A percentile compares a stretch with the other conserved stretches of the same genome.
These are phyloP conservation scores for Podaxis sp. DNA, from an alignment of 768 basidiomycete genomes.

Conservation along the genomic window DNA sequence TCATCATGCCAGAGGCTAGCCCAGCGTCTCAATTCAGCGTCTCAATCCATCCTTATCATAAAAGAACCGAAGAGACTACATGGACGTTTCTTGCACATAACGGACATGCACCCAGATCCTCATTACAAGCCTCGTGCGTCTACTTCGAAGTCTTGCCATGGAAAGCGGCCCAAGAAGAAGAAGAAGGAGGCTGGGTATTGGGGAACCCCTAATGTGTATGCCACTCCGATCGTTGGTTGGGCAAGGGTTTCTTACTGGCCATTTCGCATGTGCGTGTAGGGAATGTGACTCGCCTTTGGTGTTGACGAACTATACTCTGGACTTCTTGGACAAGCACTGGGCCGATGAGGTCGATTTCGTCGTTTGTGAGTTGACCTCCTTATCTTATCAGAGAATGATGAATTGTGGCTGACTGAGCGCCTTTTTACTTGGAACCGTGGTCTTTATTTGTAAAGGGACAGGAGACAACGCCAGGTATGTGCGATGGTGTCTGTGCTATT, in stretches of 20 bases:
- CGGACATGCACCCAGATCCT: slow-evolving; percentile 83
- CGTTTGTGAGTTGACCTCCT: slow-evolving; percentile 53
- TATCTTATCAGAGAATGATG: slow-evolving; percentile 2
- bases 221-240: slow-evolving; percentile 15
- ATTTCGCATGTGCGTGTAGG: slow-evolving; percentile 31
- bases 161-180: slow-evolving; percentile 57
- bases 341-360: slow-evolving; percentile 87
- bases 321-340: slow-evolving; percentile 80
- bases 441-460: slow-evolving; percentile 50
- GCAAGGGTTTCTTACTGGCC: background rate
- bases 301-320: slow-evolving; percentile 80
- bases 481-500: background rate
- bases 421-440: slow-evolving; percentile 1
- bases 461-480: slow-evolving; percentile 70
- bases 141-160: slow-evolving; percentile 67
- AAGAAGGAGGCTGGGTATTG: slow-evolving; percentile 55
- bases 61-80: slow-evolving; percentile 52
- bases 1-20: background rate
- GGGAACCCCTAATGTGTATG: slow-evolving; percentile 70
- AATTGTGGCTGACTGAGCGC: background rate
- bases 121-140: slow-evolving; percentile 55
- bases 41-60: background rate
- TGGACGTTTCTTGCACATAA: slow-evolving; percentile 79
- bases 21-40: background rate
- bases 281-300: slow-evolving; percentile 81